A percentile compares a stretch with the other conserved stretches of the same genome.
These are phyloP conservation scores for Glaciozyma antarctica DNA, from an alignment of 768 basidiomycete genomes.

Conservation along the genomic window DNA sequence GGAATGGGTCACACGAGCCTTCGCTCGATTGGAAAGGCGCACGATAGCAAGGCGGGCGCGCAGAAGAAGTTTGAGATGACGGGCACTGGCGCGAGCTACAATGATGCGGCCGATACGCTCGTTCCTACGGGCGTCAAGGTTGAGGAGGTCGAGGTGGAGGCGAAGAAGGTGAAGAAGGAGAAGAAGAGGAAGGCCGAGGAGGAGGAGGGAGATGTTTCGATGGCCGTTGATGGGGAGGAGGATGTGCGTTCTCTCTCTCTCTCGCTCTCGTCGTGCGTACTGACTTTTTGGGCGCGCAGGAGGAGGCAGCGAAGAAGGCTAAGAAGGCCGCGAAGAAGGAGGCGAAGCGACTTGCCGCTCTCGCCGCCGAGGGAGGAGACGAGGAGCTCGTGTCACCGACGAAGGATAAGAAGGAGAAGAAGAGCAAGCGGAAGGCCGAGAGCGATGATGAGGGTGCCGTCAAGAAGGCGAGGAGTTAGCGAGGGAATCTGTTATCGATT, in stretches of 20 bases:
- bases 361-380: background rate
- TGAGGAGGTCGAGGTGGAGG: conserved; percentile 17
- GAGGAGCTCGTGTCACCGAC: conserved; percentile 1
- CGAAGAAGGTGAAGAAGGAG: conserved; percentile 29
- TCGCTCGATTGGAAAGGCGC: conserved; percentile 49
- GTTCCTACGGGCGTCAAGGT: conserved; percentile 59
- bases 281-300: too few species aligned
- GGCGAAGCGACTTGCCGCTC: conserved; percentile 19
- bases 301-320: conserved; percentile 9
- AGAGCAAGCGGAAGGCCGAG: conserved; percentile 5
- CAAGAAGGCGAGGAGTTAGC: background rate
- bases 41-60: conserved; percentile 54
- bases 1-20: conserved; percentile 59
- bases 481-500: too few species aligned
- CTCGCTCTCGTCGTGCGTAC: background rate
- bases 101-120: conserved; percentile 70
- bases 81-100: conserved; percentile 68
- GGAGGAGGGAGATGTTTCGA: conserved; percentile 13
- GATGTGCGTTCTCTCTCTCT: conserved; percentile 4
- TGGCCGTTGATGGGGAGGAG: conserved; percentile 5
- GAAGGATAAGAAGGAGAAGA: conserved; percentile 21
- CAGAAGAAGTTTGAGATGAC: conserved; percentile 72
- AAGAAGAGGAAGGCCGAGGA: conserved; percentile 14
- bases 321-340: conserved; percentile 20
- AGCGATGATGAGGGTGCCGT: background rate